Base-by-base conservation (phyloP, 352 stramenopile species). In the Phytophthora megakarya region DNA sequence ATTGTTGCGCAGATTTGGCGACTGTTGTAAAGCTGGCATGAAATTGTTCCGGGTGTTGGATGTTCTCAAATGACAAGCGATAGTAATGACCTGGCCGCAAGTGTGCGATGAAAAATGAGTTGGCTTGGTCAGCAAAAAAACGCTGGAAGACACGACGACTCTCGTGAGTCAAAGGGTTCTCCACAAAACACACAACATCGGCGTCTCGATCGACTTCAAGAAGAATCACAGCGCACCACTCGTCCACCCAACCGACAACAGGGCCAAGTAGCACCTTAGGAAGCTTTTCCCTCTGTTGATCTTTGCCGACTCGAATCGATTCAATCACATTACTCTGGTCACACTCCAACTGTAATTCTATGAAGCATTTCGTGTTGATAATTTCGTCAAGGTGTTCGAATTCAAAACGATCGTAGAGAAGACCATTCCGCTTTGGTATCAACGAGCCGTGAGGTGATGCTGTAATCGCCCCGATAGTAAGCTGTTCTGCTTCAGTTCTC, bases 211-310 rank as follows among this genome's bases (percentile, higher is more conserved):
- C 82, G 9, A 93, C 54, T 52, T 95, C 86, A 13, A 93, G 65
- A 1, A 95, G 67, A 23, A 95, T 63, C 11, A 81, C 73, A 11
- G 75, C 78, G 32, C 77, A 86, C 3, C 61, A 70, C 1, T 75
- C 73, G 23, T 90, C 78, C 1, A 93, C 86, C 67, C 80, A 84
- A 6, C 86, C 84, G 5, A 95, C 61, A n/a, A 95, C 70, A 0
- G 84, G 86, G 8, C 86, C 86, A 5, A 90, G 11, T 11, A 92
- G 52, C 3, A 91, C 80, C 18, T 65, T 52, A 1, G 76, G 62
- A 8, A 63, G 58, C 18, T 59, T 61, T 7, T 45, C 47, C n/a
- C 5, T 38, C 6, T 75, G 49, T 21, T 58, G 42, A 26, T 62
- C 60, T 46, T 65, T 64, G 7, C 64, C 55, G 4, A 70, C 47